phyloP scores from a whole-genome alignment of 805 yeast species.

The Metschnikowia picachoensis region DNA sequence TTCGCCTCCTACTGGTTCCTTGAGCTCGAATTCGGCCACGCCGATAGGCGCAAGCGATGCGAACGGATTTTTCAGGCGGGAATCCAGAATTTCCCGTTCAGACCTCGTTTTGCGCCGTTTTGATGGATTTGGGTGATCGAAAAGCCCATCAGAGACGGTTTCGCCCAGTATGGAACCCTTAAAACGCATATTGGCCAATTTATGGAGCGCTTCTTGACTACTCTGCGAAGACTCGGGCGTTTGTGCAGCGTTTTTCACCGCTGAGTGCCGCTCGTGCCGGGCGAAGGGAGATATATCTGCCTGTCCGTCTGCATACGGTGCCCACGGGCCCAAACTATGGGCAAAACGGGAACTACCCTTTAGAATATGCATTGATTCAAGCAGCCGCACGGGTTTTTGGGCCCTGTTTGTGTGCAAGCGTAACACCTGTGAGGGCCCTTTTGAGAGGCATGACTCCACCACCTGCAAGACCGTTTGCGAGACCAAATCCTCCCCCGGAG shows the following conservation, averaged over 20 bases:
- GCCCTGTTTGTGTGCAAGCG: slow-evolving; percentile 34
- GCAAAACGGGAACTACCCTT: slow-evolving; percentile 62
- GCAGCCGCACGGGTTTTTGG: slow-evolving; percentile 38
- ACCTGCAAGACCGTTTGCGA: slow-evolving; percentile 57
- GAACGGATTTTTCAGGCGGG: slow-evolving; percentile 28
- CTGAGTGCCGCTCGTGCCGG: slow-evolving; percentile 38
- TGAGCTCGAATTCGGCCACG: slow-evolving; percentile 42
- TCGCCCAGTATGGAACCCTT: slow-evolving; percentile 49
- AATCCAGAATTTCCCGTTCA: not conserved
- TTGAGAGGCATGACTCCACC: slow-evolving; percentile 50
- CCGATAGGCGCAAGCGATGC: slow-evolving; percentile 59
- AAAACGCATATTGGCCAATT: slow-evolving; percentile 54
- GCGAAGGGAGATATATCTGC: slow-evolving; percentile 66
- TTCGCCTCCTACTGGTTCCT: slow-evolving; percentile 25
- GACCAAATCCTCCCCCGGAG: slow-evolving; percentile 40
- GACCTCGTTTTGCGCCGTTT: slow-evolving; percentile 17
- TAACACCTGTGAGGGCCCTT: slow-evolving; percentile 40
- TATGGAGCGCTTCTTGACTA: slow-evolving; percentile 23
- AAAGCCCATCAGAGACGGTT: slow-evolving; percentile 33
- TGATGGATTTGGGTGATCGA: slow-evolving; percentile 31
- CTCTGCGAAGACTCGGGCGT: slow-evolving; percentile 7
- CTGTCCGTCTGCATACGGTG: slow-evolving; percentile 63
- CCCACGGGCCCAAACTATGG: slow-evolving; percentile 66
- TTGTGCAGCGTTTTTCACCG: slow-evolving; percentile 20
- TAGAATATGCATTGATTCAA: slow-evolving; percentile 54